These are phyloP conservation scores for Eucommia ulmoides DNA, from an alignment of 257 asterid genomes.

Conservation along the genomic window DNA sequence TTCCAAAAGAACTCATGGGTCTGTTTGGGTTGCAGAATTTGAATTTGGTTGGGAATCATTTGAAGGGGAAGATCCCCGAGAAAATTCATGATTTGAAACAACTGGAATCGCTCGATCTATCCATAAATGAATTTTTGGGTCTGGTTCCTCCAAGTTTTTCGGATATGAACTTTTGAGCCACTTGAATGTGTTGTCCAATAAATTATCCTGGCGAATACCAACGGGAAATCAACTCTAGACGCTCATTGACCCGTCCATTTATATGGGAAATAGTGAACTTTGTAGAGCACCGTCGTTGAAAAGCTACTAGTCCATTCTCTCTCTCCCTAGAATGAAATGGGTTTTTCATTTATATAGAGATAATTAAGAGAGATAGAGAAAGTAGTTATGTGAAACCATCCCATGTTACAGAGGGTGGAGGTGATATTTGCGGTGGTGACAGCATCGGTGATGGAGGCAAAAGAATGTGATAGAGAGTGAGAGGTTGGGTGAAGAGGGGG, in stretches of 20 bases:
- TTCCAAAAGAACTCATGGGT: slow-evolving; percentile 19
- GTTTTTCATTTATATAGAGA: no score
- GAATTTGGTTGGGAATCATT: slow-evolving; percentile 18
- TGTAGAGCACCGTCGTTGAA: slow-evolving; percentile 1
- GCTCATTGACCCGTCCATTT: slow-evolving; percentile 1
- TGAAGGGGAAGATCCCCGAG: slow-evolving; percentile 20
- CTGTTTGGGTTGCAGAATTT: slow-evolving; percentile 18
- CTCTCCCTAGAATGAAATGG: no score
- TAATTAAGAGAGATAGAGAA: no score
- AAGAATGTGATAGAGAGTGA: no score
- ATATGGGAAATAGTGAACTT: not conserved
- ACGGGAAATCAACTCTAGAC: slow-evolving; percentile 15
- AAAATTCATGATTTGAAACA: slow-evolving; percentile 13
- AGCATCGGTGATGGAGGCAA: no score
- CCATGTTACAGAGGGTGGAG: no score
- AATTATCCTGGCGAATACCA: slow-evolving; percentile 14
- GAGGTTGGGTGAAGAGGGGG: no score
- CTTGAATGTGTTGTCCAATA: slow-evolving; percentile 15
- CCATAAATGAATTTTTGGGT: slow-evolving; percentile 14
- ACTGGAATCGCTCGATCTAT: slow-evolving; percentile 17
- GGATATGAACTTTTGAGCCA: slow-evolving; percentile 4
- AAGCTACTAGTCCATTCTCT: no score
- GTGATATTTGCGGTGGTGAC: no score
- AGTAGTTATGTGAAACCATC: no score
- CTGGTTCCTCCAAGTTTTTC: slow-evolving; percentile 9